Base-by-base conservation (phyloP, 73 alveolate genomes). In the Urostyla sp. region DNA sequence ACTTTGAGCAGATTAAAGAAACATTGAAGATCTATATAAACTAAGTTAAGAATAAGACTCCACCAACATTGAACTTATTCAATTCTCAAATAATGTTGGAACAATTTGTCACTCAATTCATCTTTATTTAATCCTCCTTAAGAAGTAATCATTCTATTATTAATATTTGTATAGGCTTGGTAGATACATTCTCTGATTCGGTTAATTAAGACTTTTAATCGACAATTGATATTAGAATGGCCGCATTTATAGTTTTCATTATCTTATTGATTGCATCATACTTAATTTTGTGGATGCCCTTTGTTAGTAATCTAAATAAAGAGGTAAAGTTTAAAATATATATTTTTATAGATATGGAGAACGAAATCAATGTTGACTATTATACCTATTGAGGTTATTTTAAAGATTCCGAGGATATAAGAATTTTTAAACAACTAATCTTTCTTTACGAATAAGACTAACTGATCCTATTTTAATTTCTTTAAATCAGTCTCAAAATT, bases 341-440 rank as follows among this genome's bases (percentile, higher is more conserved):
- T 31, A 3, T 31, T 20, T 50, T 21, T 56, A 23, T 38, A 75
- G 87, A 75, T 75, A 27, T 75, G 87, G 87, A 75, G 78, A 55
- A 75, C 87, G 15, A 75, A 75, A 38, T 75, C 87, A 1, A 75
- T 75, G 87, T 44, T 75, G n/a, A 75, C 87, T 6, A 75, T 75
- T 37, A 75, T 75, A 24, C 87, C 87, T 6, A 75, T 75, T 28
- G 87, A 75, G 30, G 87, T 75, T 15, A 75, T 75, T 37, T 30
- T 75, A 49, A 75, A 75, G 67, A 75, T 75, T 7, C 87, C 87
- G 0, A 54, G 87, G 52, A 75, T 75, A 1, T 26, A 75, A 32
- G 76, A 75, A 44, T 75, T 75, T 78, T 46, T 56, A 7, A 76
- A 75, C 44, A 75, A 78, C 53, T 44, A 73, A 55, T 46, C 72